Percentiles rank a stretch among this genome's conserved stretches.
phyloP scores from a whole-genome alignment of 805 yeast genomes.

The Torulaspora gathmanii region DNA sequence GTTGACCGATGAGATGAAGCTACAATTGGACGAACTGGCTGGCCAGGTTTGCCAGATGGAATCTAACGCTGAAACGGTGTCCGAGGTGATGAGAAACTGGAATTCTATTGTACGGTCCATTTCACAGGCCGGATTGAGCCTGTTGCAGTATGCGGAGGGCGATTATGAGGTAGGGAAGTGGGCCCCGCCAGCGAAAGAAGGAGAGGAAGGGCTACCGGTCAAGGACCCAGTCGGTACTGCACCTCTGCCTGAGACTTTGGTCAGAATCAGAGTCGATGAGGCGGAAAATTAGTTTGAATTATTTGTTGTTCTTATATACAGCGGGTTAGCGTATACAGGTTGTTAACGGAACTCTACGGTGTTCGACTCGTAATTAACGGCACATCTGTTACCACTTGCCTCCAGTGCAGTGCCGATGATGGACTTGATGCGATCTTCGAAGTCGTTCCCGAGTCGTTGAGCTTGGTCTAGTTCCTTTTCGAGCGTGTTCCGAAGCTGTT shows the following conservation, averaged over 20 bases:
- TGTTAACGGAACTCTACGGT: slow-evolving; percentile 27
- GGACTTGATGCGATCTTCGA: slow-evolving; percentile 33
- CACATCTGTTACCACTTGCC: slow-evolving; percentile 34
- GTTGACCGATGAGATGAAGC: slow-evolving; percentile 27
- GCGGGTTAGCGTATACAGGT: slow-evolving; percentile 9
- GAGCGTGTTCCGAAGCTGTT: slow-evolving; percentile 11
- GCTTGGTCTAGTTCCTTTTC: slow-evolving; percentile 17
- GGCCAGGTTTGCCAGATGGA: slow-evolving; percentile 26
- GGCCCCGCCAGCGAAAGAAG: slow-evolving; percentile 43
- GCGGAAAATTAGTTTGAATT: slow-evolving; percentile 21
- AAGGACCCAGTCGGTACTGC: slow-evolving; percentile 27
- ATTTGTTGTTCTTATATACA: not conserved
- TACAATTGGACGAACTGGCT: slow-evolving; percentile 28
- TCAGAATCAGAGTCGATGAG: slow-evolving; percentile 51
- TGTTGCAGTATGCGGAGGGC: slow-evolving; percentile 31
- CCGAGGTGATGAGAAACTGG: slow-evolving; percentile 31
- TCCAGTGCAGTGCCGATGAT: slow-evolving; percentile 39
- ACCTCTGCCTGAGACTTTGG: slow-evolving; percentile 63
- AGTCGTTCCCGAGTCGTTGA: slow-evolving; percentile 13
- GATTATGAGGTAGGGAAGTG: slow-evolving; percentile 33
- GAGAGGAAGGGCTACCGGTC: slow-evolving; percentile 33
- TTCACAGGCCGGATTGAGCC: slow-evolving; percentile 32
- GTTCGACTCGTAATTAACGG: slow-evolving; percentile 38
- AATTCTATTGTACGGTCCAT: slow-evolving; percentile 31
- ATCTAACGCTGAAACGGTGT: slow-evolving; percentile 26